Evolutionary conservation across 345 rosid genomes (phyloP).

Genomic region (Conringia planisiliqua): DNA sequence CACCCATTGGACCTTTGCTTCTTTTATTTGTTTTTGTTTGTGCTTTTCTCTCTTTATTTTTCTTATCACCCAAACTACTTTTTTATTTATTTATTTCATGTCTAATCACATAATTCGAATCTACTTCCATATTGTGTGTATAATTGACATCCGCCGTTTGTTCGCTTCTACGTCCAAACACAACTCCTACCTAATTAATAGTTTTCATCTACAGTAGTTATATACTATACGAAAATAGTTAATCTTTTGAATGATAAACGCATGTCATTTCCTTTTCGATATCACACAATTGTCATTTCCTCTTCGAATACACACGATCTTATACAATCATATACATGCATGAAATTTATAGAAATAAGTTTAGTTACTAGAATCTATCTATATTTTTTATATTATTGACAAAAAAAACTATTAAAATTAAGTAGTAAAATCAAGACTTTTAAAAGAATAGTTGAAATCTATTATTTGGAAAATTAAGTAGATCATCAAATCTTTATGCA

Average conservation of each 20-base stretch:
- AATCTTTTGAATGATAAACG: background rate
- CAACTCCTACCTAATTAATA: background rate
- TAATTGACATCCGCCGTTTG: slow-evolving; percentile 27
- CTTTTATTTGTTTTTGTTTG: slow-evolving; percentile 17
- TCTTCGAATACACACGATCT: no score
- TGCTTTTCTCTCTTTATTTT: slow-evolving; percentile 6
- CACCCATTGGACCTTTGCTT: slow-evolving; percentile 32
- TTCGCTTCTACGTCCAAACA: slow-evolving; percentile 10
- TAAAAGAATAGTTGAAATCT: background rate
- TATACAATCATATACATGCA: no score
- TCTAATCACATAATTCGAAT: slow-evolving; percentile 32
- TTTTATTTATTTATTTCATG: slow-evolving; percentile 14
- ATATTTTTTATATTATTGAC: no score
- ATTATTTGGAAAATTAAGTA: background rate
- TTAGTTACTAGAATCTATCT: no score
- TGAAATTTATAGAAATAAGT: no score
- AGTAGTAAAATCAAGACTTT: background rate
- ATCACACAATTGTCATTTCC: background rate
- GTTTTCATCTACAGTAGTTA: background rate
- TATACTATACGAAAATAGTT: background rate
- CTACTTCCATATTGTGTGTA: slow-evolving; percentile 8
- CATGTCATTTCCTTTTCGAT: background rate
- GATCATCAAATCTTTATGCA: background rate
- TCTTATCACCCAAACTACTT: slow-evolving; percentile 22
- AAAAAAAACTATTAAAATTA: no score